Evolutionary conservation across 495 filamentous ascomycete species (phyloP).

Genomic region (Platismatia glauca): DNA sequence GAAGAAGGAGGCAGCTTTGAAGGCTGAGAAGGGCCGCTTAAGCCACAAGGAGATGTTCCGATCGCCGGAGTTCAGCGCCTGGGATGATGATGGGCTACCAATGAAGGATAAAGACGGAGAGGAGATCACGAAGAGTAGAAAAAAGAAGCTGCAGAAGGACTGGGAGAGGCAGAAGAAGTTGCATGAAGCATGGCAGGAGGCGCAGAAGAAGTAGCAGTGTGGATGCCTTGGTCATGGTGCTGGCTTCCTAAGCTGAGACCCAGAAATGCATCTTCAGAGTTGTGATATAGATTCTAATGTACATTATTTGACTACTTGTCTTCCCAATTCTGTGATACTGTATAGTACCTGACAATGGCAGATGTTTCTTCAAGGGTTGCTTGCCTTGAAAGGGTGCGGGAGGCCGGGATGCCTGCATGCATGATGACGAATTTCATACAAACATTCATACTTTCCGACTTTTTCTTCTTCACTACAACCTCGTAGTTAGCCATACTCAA

Average conservation of each 20-base stretch:
- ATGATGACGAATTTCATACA: neutral
- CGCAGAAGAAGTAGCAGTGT: neutral
- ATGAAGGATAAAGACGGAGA: constrained; percentile 63
- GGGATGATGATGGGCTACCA: constrained; percentile 83
- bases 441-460: neutral
- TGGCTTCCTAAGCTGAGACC: neutral
- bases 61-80: constrained; percentile 64
- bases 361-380: neutral
- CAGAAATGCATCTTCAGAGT: neutral
- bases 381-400: neutral
- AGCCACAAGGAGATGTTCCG: constrained; percentile 62
- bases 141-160: constrained; percentile 83
- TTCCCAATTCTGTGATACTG: neutral
- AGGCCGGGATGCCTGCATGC: neutral
- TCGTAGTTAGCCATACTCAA: neutral
- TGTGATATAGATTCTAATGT: neutral
- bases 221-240: neutral
- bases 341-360: neutral
- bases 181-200: constrained; percentile 50
- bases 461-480: neutral
- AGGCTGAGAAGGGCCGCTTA: constrained; percentile 63
- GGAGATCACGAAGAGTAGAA: constrained; percentile 69
- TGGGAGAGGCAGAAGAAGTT: constrained; percentile 88
- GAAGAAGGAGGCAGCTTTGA: constrained; percentile 48
- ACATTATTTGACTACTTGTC: too few relatives aligned